These are phyloP conservation scores for Starmera stellimalicola DNA, from an alignment of 1,139 yeast genomes.

Conservation along the genomic window DNA sequence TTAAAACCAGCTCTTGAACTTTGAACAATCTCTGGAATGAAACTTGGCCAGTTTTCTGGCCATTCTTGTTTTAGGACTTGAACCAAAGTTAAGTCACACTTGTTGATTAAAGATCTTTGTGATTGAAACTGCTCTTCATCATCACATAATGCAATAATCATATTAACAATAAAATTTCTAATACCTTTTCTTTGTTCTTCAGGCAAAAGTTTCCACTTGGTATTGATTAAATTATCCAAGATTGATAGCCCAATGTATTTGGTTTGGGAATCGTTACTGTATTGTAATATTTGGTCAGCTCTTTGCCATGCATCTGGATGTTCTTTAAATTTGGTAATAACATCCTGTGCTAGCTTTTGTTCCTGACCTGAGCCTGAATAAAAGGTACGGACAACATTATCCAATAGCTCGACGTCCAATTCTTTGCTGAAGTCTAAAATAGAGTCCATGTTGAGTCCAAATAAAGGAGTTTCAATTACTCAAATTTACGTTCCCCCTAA, in stretches of 20 bases:
- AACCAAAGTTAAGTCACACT: constrained; percentile 88
- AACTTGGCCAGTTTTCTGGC: constrained; percentile 98
- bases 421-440: constrained; percentile 82
- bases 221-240: constrained; percentile 79
- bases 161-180: constrained; percentile 83
- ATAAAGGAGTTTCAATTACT: no score
- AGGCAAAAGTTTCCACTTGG: constrained; percentile 91
- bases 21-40: constrained; percentile 84
- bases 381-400: constrained; percentile 80
- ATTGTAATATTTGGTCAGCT: constrained; percentile 82
- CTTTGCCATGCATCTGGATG: constrained; percentile 95
- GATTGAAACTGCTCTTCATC: constrained; percentile 66
- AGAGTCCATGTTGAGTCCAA: constrained; percentile 74
- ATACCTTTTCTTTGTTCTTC: constrained; percentile 81
- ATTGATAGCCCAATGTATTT: constrained; percentile 89
- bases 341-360: constrained; percentile 75
- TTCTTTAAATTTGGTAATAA: constrained; percentile 84
- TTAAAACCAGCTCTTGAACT: constrained; percentile 81
- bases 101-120: constrained; percentile 80
- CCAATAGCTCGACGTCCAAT: constrained; percentile 70
- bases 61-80: constrained; percentile 95
- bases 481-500: no score
- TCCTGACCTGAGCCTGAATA: constrained; percentile 74
- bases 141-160: constrained; percentile 89
- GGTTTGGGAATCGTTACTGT: constrained; percentile 71